A percentile compares a stretch with the other conserved stretches of the same genome.
Evolutionary conservation across 2,329 filamentous ascomycete species (phyloP).

Genomic region (Rhinocladiella mackenziei): DNA sequence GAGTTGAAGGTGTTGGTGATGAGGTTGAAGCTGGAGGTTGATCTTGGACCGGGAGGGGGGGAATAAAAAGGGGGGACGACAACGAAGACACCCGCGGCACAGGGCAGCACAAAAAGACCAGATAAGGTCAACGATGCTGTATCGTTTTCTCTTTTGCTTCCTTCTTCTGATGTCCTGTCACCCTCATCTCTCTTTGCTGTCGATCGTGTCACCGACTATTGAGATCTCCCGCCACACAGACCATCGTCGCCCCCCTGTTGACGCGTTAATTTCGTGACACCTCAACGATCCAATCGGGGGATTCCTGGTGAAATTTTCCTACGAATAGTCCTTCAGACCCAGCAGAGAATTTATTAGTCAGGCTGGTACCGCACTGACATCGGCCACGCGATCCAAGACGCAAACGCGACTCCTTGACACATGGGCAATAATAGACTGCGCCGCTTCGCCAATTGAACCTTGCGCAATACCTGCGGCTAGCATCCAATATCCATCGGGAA

Average conservation of each 20-base stretch:
- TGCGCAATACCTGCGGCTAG: neutral
- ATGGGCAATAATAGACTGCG: slow-evolving; percentile 5
- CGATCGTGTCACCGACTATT: too few relatives aligned
- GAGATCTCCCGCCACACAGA: too few relatives aligned
- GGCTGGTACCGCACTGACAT: too few relatives aligned
- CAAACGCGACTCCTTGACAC: slow-evolving; percentile 22
- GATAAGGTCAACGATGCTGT: too few relatives aligned
- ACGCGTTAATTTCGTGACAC: slow-evolving; percentile 27
- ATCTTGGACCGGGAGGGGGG: neutral
- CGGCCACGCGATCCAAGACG: slow-evolving; percentile 22
- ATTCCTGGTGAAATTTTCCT: too few relatives aligned
- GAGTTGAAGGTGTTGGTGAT: neutral
- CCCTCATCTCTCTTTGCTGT: too few relatives aligned
- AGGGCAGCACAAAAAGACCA: too few relatives aligned
- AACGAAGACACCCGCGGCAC: too few relatives aligned
- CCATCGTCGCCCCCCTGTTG: slow-evolving; percentile 16
- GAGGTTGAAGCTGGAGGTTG: neutral
- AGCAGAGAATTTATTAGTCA: slow-evolving; percentile 13
- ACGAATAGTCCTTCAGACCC: too few relatives aligned
- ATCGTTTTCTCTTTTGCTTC: too few relatives aligned
- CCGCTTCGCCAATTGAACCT: slow-evolving; percentile 1
- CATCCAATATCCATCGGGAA: neutral
- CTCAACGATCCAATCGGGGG: too few relatives aligned
- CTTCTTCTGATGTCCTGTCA: too few relatives aligned
- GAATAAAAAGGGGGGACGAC: neutral